phyloP scores from a whole-genome alignment of 2,329 filamentous ascomycete species.

The Didymella arachidicola region DNA sequence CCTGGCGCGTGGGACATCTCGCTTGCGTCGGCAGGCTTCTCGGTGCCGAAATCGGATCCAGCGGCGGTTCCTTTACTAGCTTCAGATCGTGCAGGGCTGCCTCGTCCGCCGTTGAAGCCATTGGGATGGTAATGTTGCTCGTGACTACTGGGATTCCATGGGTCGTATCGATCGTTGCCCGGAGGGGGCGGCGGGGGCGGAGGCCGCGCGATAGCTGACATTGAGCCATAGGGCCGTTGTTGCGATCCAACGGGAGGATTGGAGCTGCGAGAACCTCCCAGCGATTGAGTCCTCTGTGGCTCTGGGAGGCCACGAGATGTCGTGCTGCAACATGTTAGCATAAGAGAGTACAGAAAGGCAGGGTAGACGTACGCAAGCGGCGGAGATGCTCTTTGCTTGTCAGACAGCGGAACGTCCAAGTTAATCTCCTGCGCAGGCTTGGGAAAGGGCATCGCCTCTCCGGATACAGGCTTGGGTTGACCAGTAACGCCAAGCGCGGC shows the following conservation, averaged over 20 bases:
- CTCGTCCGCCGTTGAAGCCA: slow-evolving; percentile 30
- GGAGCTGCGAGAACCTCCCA: slow-evolving; percentile 28
- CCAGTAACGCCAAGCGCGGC: slow-evolving; percentile 49
- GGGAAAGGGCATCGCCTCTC: slow-evolving; percentile 29
- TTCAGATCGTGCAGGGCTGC: slow-evolving; percentile 46
- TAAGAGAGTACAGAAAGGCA: background rate
- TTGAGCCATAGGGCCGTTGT: slow-evolving; percentile 40
- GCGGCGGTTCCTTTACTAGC: slow-evolving; percentile 45
- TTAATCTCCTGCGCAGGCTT: slow-evolving; percentile 22
- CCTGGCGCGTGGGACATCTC: slow-evolving; percentile 23
- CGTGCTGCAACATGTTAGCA: slow-evolving; percentile 19
- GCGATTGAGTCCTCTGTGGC: slow-evolving; percentile 35
- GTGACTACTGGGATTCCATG: slow-evolving; percentile 33
- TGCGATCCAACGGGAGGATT: slow-evolving; percentile 23
- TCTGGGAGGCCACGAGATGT: slow-evolving; percentile 10
- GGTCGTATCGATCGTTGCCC: slow-evolving; percentile 27
- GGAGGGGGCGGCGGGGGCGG: slow-evolving; percentile 31
- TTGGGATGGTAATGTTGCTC: slow-evolving; percentile 28
- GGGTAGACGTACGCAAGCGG: slow-evolving; percentile 18
- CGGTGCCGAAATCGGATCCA: slow-evolving; percentile 46
- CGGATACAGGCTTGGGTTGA: slow-evolving; percentile 45
- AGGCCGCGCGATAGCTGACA: slow-evolving; percentile 23
- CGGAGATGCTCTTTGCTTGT: slow-evolving; percentile 27
- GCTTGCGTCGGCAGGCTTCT: slow-evolving; percentile 26
- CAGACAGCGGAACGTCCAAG: slow-evolving; percentile 24